Percentiles rank a stretch among this genome's conserved stretches.
Conservation (phyloP, 306 rosid species). For the Quercus rubra region DNA sequence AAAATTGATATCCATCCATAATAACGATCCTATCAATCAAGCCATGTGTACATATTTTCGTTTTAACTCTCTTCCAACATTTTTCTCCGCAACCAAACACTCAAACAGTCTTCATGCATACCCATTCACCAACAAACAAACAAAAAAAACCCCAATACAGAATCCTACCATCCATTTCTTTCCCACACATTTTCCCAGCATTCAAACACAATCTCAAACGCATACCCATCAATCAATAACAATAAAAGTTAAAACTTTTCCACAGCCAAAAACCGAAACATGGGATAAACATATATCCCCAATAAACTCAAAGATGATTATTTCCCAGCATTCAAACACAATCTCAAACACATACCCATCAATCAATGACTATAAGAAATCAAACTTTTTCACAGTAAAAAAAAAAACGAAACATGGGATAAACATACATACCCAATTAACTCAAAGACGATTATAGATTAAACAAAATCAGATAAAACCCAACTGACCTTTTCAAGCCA, state of each 20-base stretch:
- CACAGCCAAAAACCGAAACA: neutral
- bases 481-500: neutral
- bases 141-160: neutral
- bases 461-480: neutral
- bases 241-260: neutral
- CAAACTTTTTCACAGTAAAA: neutral
- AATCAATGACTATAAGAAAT: neutral
- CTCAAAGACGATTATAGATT: neutral
- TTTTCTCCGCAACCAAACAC: neutral
- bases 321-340: neutral
- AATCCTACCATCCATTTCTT: neutral
- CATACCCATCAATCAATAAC: neutral
- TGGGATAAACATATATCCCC: neutral
- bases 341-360: neutral
- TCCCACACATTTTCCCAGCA: neutral
- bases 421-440: neutral
- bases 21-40: neutral
- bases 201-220: conserved; percentile 1
- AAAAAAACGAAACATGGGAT: neutral
- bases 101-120: neutral
- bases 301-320: neutral
- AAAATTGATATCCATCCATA: neutral
- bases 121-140: neutral
- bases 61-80: neutral
- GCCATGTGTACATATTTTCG: neutral